Conservation (phyloP, 1,284 basidiomycete genomes). For the Testicularia cyperi region DNA sequence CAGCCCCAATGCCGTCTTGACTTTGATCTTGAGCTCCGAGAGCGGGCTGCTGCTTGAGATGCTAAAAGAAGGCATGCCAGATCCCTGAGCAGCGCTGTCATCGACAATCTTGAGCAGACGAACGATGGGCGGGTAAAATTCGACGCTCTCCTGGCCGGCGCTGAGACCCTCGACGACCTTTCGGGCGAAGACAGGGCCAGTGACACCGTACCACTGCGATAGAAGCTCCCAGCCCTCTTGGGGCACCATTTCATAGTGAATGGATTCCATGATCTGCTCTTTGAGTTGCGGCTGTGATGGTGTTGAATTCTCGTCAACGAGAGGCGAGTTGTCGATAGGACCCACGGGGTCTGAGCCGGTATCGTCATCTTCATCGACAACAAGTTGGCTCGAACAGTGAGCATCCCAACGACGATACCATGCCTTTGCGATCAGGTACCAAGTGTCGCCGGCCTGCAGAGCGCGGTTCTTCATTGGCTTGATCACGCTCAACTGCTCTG, state of each 20-base stretch:
- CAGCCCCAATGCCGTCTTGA: slow-evolving; percentile 34
- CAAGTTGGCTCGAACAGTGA: slow-evolving; percentile 69
- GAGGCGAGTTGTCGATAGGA: slow-evolving; percentile 71
- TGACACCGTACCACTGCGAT: slow-evolving; percentile 71
- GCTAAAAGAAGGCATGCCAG: slow-evolving; percentile 18
- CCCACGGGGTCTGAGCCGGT: slow-evolving; percentile 71
- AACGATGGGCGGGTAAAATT: slow-evolving; percentile 75
- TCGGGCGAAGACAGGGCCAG: slow-evolving; percentile 67
- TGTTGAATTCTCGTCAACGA: slow-evolving; percentile 64
- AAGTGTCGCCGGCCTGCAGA: slow-evolving; percentile 70
- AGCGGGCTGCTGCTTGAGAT: slow-evolving; percentile 47
- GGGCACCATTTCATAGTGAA: slow-evolving; percentile 78
- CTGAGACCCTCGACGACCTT: slow-evolving; percentile 66
- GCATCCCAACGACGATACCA: slow-evolving; percentile 77
- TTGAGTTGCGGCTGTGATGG: slow-evolving; percentile 37
- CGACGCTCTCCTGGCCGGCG: slow-evolving; percentile 67
- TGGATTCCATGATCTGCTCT: slow-evolving; percentile 66
- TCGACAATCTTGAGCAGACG: slow-evolving; percentile 65
- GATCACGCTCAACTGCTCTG: slow-evolving; percentile 18
- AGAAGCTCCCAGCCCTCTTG: slow-evolving; percentile 73
- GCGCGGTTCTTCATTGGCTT: slow-evolving; percentile 33
- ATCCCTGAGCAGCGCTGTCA: slow-evolving; percentile 45
- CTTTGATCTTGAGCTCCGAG: slow-evolving; percentile 38
- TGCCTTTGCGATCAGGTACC: slow-evolving; percentile 72
- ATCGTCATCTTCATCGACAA: slow-evolving; percentile 69